Base-by-base conservation (phyloP, 768 basidiomycete species). In the Terana coerulea region DNA sequence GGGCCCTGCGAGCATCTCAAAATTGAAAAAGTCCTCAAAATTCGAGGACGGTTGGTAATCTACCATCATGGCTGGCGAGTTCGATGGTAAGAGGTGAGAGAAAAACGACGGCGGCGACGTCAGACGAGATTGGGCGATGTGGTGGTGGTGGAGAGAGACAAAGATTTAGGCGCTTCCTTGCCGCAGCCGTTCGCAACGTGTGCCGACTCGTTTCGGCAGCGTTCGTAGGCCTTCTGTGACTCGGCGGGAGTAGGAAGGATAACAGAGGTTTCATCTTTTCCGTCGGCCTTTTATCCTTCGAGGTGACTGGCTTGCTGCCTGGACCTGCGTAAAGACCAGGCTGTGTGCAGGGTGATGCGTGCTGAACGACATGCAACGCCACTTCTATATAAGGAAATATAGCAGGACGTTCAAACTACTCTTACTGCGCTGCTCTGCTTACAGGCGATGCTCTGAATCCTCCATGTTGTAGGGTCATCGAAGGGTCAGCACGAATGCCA, bases 21-120 rank as follows among this genome's bases (percentile, higher is more conserved):
- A 72, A 64, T 87, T 79, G 69, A 88, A 79, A 58, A 84, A 77
- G 61, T 87, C 83, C 63, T 74, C 77, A 59, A 85, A 69, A 10
- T 17, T 40, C 17, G 44, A 19, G 5, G 24, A 34, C 40, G 26
- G 51, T 11, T 21, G 24, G 35, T 28, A 49, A 22, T 40, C 47
- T 24, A 36, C 24, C 47, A 52, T 43, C 15, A 53, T 40, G 54
- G 53, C 40, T 59, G 59, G 59, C 9, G 65, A 61, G 40, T 69
- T 71, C 8, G 69, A 76, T 74, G 63, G 75, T 71, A 48, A 71
- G 72, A 77, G 51, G 39, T 47, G 56, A 17, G 28, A 43, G 31
- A 6, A 7, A 22, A 40, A 21, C 15, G 37, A 40, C 37, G 37
- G 22, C 22, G 37, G 37, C 30, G 45, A 17, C 21, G 34, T 30